A percentile compares a stretch with the other conserved stretches of the same genome.
Evolutionary conservation across 2,329 filamentous ascomycete genomes (phyloP).

Genomic region (Amphichorda felina): DNA sequence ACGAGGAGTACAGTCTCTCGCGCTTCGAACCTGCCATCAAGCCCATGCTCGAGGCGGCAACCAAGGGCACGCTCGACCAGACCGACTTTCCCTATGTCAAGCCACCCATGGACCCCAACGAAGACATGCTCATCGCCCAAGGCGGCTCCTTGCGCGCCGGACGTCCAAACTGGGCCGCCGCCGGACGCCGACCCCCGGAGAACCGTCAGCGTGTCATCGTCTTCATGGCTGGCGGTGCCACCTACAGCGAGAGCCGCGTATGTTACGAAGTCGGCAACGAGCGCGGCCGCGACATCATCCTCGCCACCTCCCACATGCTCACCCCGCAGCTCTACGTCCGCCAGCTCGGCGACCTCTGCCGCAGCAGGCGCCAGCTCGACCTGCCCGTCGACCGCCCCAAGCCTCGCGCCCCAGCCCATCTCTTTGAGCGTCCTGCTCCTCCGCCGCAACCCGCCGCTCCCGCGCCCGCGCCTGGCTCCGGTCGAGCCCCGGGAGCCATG

Average conservation of each 20-base stretch:
- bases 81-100: conserved; percentile 61
- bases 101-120: conserved; percentile 51
- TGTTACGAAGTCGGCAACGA: conserved; percentile 78
- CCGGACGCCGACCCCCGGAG: conserved; percentile 48
- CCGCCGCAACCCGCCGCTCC: conserved; percentile 19
- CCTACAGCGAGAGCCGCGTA: conserved; percentile 76
- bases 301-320: conserved; percentile 87
- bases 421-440: conserved; percentile 63
- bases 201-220: conserved; percentile 85
- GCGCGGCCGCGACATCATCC: conserved; percentile 70
- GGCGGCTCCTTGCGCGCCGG: conserved; percentile 77
- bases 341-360: conserved; percentile 69
- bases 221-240: conserved; percentile 91
- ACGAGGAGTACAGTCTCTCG: conserved; percentile 75
- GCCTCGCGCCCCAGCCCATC: conserved; percentile 70
- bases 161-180: conserved; percentile 90
- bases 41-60: conserved; percentile 66
- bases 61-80: conserved; percentile 55
- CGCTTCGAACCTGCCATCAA: conserved; percentile 77
- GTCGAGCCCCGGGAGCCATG: conserved; percentile 6
- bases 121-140: conserved; percentile 41
- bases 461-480: conserved; percentile 10
- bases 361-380: conserved; percentile 62
- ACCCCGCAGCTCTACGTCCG: conserved; percentile 73
- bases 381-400: conserved; percentile 72